Conservation (phyloP, 192 early-diverging fungal genomes). For the Linnemannia zychae region DNA sequence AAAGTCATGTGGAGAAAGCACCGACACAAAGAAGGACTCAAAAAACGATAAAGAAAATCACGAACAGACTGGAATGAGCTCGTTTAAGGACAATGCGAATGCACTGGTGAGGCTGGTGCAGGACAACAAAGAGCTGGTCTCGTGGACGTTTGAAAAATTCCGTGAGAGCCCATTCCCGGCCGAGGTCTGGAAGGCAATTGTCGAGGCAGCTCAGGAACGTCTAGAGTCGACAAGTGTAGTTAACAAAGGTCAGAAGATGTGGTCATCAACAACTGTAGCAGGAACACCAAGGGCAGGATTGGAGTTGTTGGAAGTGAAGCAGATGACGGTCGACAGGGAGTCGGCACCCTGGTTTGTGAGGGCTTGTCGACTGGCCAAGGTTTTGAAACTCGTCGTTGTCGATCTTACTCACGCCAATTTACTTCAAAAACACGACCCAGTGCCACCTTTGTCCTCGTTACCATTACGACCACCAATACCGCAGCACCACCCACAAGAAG, state of each 20-base stretch:
- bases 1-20: not conserved
- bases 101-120: not conserved
- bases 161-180: not conserved
- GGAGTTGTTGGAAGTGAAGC: not conserved
- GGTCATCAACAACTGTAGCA: not conserved
- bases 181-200: not conserved
- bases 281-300: not conserved
- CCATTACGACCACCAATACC: not conserved
- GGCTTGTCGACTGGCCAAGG: not conserved
- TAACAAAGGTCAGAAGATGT: not conserved
- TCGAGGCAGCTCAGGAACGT: not conserved
- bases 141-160: conserved; percentile 4
- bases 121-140: not conserved
- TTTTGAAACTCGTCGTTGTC: conserved; percentile 2
- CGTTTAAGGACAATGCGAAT: not conserved
- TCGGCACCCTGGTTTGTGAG: not conserved
- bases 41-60: not conserved
- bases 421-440: not conserved
- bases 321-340: not conserved
- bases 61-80: not conserved
- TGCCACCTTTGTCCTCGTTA: not conserved
- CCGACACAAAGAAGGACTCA: not conserved
- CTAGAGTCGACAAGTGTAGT: not conserved
- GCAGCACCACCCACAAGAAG: not conserved
- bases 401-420: not conserved